phyloP scores from a whole-genome alignment of 495 filamentous ascomycete species.

The Umbilicaria muhlenbergii region DNA sequence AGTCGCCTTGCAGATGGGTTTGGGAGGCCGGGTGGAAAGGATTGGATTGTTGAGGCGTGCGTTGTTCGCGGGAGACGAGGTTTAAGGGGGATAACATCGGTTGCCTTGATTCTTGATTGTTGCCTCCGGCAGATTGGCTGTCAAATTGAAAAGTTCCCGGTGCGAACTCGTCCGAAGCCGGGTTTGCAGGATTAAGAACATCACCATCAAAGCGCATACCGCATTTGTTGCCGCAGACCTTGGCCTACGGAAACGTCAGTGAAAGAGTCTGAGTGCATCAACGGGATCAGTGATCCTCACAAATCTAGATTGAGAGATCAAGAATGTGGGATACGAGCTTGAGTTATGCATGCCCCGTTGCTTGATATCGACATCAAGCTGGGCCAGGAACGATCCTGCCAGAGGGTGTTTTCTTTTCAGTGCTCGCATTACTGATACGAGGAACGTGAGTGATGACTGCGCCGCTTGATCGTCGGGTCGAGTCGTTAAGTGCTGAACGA shows the following conservation, averaged over 20 bases:
- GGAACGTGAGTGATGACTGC: constrained; percentile 70
- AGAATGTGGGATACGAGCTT: constrained; percentile 8
- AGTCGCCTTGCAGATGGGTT: not conserved
- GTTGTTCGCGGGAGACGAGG: not conserved
- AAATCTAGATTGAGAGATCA: not conserved
- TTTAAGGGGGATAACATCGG: not conserved
- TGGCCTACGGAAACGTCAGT: not conserved
- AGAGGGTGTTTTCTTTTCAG: constrained; percentile 80
- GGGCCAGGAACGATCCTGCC: constrained; percentile 87
- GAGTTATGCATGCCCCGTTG: constrained; percentile 29
- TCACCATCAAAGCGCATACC: no score
- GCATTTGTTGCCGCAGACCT: not conserved
- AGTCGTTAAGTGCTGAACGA: constrained; percentile 87
- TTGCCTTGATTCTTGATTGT: not conserved
- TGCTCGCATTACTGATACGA: constrained; percentile 76
- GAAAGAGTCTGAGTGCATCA: not conserved
- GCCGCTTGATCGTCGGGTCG: constrained; percentile 72
- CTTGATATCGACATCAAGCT: constrained; percentile 84
- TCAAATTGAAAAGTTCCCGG: no score
- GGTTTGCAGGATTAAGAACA: no score
- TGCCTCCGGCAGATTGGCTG: not conserved
- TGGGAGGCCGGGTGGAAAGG: not conserved
- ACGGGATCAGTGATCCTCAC: not conserved
- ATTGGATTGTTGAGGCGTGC: not conserved
- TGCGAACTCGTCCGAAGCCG: no score